Conservation (phyloP, 106 monocot genomes). For the Dendrobium catenatum region DNA sequence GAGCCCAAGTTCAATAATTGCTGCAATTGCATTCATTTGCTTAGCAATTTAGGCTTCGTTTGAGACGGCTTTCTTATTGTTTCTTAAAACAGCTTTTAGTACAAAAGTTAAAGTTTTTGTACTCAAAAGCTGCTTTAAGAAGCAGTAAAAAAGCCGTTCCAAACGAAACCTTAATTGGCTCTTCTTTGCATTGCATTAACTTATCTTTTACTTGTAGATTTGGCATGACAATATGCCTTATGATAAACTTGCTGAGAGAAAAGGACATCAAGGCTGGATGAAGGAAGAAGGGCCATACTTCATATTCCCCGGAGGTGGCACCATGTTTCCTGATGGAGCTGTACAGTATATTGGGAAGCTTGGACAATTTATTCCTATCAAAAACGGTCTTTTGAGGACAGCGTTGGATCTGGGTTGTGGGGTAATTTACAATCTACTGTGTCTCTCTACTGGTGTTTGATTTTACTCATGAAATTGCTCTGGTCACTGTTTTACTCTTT, state of each 20-base stretch:
- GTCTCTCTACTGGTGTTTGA: background rate
- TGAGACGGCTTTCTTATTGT: too few relatives aligned
- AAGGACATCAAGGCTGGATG: constrained; percentile 99
- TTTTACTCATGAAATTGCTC: background rate
- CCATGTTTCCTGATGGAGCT: constrained; percentile 98
- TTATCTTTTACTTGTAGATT: constrained; percentile 25
- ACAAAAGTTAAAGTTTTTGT: too few relatives aligned
- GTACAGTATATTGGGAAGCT: constrained; percentile 81
- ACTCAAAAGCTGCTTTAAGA: too few relatives aligned
- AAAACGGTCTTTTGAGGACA: constrained; percentile 63
- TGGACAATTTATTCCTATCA: constrained; percentile 63
- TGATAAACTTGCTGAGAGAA: constrained; percentile 87
- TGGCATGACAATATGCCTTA: constrained; percentile 98
- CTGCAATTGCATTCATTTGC: background rate
- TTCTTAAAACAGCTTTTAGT: too few relatives aligned
- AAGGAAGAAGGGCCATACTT: constrained; percentile 81
- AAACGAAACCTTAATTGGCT: background rate
- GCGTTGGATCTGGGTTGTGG: constrained; percentile 98
- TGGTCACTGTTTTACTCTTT: background rate
- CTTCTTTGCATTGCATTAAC: background rate
- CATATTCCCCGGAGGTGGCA: constrained; percentile 91
- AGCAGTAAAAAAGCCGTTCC: too few relatives aligned
- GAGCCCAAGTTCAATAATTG: background rate
- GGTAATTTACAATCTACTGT: constrained; percentile 29
- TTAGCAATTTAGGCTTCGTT: background rate